phyloP scores from a whole-genome alignment of 1,284 basidiomycete species.

The Papiliotrema fonsecae region DNA sequence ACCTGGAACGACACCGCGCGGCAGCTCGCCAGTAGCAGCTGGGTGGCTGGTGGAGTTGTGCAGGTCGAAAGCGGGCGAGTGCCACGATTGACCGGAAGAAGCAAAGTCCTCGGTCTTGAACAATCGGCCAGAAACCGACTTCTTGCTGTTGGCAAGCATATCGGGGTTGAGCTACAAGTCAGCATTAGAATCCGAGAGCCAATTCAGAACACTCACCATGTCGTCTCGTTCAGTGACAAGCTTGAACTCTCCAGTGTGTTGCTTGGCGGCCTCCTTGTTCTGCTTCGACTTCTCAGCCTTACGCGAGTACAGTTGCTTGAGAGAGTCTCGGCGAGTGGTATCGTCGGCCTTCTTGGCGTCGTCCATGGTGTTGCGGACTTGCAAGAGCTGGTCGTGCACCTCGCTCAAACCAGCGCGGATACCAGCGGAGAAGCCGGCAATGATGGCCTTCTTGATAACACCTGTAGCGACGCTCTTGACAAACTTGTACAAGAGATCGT shows the following conservation, averaged over 20 bases:
- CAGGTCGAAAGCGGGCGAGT: constrained; percentile 41
- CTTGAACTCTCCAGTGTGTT: constrained; percentile 39
- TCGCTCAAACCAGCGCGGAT: constrained; percentile 79
- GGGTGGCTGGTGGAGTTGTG: constrained; percentile 31
- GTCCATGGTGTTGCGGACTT: constrained; percentile 52
- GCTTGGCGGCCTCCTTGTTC: constrained; percentile 41
- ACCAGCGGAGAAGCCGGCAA: constrained; percentile 72
- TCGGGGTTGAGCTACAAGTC: constrained; percentile 29
- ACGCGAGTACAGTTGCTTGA: constrained; percentile 60
- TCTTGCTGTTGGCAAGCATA: constrained; percentile 23
- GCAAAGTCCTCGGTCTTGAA: constrained; percentile 39
- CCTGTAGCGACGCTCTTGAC: constrained; percentile 47
- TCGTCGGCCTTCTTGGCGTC: constrained; percentile 60
- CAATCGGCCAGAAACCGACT: constrained; percentile 29
- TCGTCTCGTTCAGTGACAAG: constrained; percentile 34
- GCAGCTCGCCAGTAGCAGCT: constrained; percentile 34
- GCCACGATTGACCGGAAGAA: constrained; percentile 33
- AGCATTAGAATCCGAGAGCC: constrained; percentile 1
- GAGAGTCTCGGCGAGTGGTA: constrained; percentile 54
- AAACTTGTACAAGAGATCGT: constrained; percentile 79
- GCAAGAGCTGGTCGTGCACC: constrained; percentile 63
- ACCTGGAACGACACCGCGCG: constrained; percentile 23
- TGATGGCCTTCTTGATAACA: constrained; percentile 85
- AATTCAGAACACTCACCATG: constrained; percentile 11
- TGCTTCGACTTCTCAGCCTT: constrained; percentile 48